Conservation (phyloP, 2,329 filamentous ascomycete genomes). For the Xylaria sp. region DNA sequence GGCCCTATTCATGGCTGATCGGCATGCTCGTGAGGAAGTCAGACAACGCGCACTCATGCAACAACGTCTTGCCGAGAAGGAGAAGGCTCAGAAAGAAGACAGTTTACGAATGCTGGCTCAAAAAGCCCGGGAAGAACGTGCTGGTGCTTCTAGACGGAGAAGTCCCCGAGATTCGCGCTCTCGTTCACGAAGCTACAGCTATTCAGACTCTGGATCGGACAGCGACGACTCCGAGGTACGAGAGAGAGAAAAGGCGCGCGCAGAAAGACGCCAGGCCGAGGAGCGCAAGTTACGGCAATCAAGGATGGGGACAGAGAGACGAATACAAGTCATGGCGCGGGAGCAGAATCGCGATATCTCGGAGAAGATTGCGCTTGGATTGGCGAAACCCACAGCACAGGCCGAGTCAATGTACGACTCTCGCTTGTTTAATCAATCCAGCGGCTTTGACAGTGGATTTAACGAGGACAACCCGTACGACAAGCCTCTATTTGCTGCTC, state of each 20-base stretch:
- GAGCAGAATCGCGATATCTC: conserved; percentile 98
- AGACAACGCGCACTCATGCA: conserved; percentile 94
- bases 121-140: conserved; percentile 87
- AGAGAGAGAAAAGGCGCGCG: conserved; percentile 80
- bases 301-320: conserved; percentile 92
- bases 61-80: conserved; percentile 94
- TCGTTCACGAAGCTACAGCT: conserved; percentile 63
- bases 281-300: conserved; percentile 92
- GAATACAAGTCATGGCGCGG: conserved; percentile 90
- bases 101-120: conserved; percentile 87
- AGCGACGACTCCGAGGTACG: conserved; percentile 77
- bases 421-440: conserved; percentile 91
- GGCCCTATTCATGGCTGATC: conserved; percentile 91
- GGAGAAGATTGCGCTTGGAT: conserved; percentile 92
- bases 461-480: conserved; percentile 99
- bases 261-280: conserved; percentile 82
- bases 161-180: conserved; percentile 57
- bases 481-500: conserved; percentile 94
- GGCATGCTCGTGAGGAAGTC: conserved; percentile 95
- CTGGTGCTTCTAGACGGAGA: conserved; percentile 62
- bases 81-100: conserved; percentile 94
- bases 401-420: conserved; percentile 98
- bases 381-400: conserved; percentile 93
- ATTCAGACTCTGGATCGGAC: conserved; percentile 62
- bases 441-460: conserved; percentile 89